Percentiles rank a stretch among this genome's conserved stretches.
Evolutionary conservation across 2,329 filamentous ascomycete genomes (phyloP).

Genomic region (Calonectria pauciramosa): DNA sequence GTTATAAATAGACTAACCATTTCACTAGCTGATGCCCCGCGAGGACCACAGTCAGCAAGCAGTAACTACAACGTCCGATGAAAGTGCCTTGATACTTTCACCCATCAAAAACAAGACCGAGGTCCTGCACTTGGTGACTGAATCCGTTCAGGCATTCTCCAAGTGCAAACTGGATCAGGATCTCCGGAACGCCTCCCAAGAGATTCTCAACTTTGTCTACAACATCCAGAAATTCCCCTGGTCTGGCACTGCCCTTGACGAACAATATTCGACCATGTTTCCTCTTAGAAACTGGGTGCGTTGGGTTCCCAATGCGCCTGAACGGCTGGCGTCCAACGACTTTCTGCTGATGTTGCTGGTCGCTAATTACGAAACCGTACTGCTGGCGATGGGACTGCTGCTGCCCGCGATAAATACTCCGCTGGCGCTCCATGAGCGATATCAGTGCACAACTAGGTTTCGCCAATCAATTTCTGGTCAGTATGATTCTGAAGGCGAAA

Average conservation of each 20-base stretch:
- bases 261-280: slow-evolving; percentile 3
- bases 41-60: not conserved
- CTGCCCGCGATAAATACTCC: not conserved
- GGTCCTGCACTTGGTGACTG: not conserved
- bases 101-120: not conserved
- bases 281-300: not conserved
- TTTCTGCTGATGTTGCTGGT: not conserved
- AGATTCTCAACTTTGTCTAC: slow-evolving; percentile 6
- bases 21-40: not conserved
- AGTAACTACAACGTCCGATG: not conserved
- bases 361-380: not conserved
- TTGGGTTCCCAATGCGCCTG: not conserved
- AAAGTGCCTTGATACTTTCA: not conserved
- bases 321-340: not conserved
- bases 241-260: not conserved
- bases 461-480: not conserved
- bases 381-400: not conserved
- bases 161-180: not conserved
- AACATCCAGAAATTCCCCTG: slow-evolving; percentile 4
- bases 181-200: not conserved
- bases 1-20: not conserved
- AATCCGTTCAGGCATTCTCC: not conserved
- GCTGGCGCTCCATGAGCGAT: not conserved
- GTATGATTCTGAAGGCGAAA: not conserved
- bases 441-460: not conserved